Evolutionary conservation across 768 basidiomycete genomes (phyloP).

Genomic region (Kwoniella sp.): DNA sequence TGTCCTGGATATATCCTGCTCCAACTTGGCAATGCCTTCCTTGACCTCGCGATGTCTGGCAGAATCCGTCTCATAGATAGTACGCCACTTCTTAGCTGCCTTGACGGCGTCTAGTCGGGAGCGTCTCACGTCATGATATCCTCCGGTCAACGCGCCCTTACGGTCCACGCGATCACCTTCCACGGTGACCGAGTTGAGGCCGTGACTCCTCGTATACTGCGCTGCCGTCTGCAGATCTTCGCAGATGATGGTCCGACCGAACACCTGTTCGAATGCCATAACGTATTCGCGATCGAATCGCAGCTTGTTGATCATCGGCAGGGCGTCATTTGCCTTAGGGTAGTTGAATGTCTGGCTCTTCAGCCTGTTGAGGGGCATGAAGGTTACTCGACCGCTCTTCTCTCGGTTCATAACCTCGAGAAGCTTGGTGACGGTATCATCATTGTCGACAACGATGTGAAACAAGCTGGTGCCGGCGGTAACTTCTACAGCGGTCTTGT

Average conservation of each 20-base stretch:
- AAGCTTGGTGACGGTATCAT: conserved; percentile 84
- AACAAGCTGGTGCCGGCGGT: conserved; percentile 96
- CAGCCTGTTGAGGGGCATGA: conserved; percentile 96
- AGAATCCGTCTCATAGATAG: conserved; percentile 65
- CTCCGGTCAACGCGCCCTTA: conserved; percentile 91
- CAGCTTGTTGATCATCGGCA: conserved; percentile 72
- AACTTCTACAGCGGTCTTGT: conserved; percentile 86
- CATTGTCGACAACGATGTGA: conserved; percentile 96
- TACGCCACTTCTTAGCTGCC: conserved; percentile 67
- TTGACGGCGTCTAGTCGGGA: conserved; percentile 86
- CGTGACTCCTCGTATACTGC: conserved; percentile 88
- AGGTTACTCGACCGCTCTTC: conserved; percentile 89
- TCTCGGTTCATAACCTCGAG: conserved; percentile 90
- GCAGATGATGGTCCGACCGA: conserved; percentile 95
- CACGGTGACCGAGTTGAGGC: conserved; percentile 92
- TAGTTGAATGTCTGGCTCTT: conserved; percentile 64
- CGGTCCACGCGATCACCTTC: conserved; percentile 97
- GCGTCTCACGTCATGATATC: conserved; percentile 85
- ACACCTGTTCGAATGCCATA: conserved; percentile 93
- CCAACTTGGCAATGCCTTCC: conserved; percentile 62
- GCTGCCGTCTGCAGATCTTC: conserved; percentile 86
- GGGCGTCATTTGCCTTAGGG: conserved; percentile 51
- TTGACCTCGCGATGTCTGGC: conserved; percentile 70
- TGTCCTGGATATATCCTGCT: conserved; percentile 78
- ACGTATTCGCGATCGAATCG: conserved; percentile 64